Evolutionary conservation across 371 early-diverging fungal genomes (phyloP), one percentile per base, ranked within the genome.

Genomic region (Rhizopus sp.): DNA sequence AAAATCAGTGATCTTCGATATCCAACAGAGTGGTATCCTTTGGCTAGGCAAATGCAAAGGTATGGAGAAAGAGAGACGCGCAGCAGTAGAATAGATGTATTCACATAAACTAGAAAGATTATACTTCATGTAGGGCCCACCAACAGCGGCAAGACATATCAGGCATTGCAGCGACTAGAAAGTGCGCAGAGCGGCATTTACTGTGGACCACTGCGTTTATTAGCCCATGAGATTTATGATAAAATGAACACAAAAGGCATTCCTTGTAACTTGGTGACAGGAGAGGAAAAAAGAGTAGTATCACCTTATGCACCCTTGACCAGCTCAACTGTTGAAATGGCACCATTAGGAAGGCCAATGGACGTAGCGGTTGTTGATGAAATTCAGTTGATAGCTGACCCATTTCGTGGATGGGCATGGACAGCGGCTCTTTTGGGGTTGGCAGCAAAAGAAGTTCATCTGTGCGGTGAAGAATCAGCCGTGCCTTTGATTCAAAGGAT

Each of bases 291-390:
- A 37, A 78, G 88, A n/a, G 88, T 83, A 58, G 77, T 75, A 1
- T 58, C 59, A 0, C 64, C 70, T 0, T 51, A 64, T 23, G 80
- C 87, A 5, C 69, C 72, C 0, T 47, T 89, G 53, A 72, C 78
- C 7, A 82, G 92, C 33, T 90, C 91, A 30, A 98, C 98, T 0
- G 84, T 97, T 13, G 98, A 98, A 71, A 96, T 98, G 98, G 88
- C 85, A 3, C 81, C 86, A 12, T 42, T 89, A 12, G 68, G 61
- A 12, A 62, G 68, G 23, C 62, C 63, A 3, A 64, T 89, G 53
- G 89, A 96, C 2, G 94, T 98, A 7, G 98, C 95, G 0, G 95
- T 98, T 1, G 76, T 98, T 13, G 98, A 98, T 66, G 98, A 98
- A 66, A 97, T 97, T 61, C 98, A 98, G 68, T 88, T 98, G 93